A percentile compares a stretch with the other conserved stretches of the same genome.
Evolutionary conservation across 805 yeast genomes (phyloP).

Genomic region (Kuraishia floccosa): DNA sequence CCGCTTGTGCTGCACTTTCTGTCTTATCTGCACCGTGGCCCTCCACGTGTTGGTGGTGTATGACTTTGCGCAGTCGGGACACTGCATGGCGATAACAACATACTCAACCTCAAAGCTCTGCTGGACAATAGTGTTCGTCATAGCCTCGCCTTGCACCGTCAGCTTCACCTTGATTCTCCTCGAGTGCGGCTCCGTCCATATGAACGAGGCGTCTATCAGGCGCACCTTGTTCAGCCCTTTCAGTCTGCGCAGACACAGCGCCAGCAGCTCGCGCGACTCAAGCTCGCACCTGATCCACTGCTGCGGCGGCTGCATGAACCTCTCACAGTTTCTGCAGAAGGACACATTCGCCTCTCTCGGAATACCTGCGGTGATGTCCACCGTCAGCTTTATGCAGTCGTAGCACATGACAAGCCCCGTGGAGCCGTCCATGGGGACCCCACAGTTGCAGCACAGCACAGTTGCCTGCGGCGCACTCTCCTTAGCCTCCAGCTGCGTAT

Average conservation of each 20-base stretch:
- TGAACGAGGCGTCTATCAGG: constrained; percentile 83
- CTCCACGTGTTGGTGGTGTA: constrained; percentile 97
- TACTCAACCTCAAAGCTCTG: constrained; percentile 93
- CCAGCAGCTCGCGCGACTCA: constrained; percentile 87
- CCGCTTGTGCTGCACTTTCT: constrained; percentile 93
- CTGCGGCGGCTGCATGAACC: constrained; percentile 88
- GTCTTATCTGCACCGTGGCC: constrained; percentile 95
- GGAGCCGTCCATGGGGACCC: constrained; percentile 96
- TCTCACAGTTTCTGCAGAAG: constrained; percentile 94
- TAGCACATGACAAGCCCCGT: constrained; percentile 89
- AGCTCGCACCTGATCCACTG: constrained; percentile 89
- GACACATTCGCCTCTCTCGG: constrained; percentile 92
- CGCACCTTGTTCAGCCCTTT: constrained; percentile 82
- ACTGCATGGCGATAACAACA: constrained; percentile 89
- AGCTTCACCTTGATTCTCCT: constrained; percentile 85
- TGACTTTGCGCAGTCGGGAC: constrained; percentile 97
- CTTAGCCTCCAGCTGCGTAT: constrained; percentile 2
- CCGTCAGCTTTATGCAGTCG: constrained; percentile 90
- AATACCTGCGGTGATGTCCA: constrained; percentile 87
- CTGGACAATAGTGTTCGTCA: constrained; percentile 83
- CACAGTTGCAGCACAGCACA: constrained; percentile 96
- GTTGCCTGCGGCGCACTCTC: constrained; percentile 38
- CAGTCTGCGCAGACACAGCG: constrained; percentile 78
- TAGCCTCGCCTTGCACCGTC: constrained; percentile 95
- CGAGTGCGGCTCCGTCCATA: constrained; percentile 99